Conservation (phyloP, 2,329 filamentous ascomycete genomes). For the Sporothrix schenckii region DNA sequence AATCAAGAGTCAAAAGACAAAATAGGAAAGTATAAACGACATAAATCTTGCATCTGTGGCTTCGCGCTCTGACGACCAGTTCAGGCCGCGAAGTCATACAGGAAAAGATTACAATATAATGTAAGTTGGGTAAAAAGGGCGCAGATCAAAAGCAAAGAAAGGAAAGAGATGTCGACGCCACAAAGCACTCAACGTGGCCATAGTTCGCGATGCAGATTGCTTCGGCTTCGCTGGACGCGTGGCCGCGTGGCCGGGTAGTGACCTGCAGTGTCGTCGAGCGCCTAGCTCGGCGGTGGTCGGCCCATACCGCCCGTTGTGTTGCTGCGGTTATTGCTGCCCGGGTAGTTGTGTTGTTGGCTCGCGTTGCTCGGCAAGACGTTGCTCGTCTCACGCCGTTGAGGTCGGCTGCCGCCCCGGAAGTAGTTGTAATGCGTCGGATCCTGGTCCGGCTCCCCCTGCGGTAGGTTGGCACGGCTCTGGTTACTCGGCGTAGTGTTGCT, state of each 20-base stretch:
- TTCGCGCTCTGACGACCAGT: slow-evolving; percentile 31
- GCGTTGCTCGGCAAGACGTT: neutral
- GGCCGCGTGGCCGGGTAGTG: slow-evolving; percentile 3
- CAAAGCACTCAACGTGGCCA: slow-evolving; percentile 1
- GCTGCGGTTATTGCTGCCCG: slow-evolving; percentile 32
- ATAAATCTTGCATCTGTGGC: slow-evolving; percentile 27
- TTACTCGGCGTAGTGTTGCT: slow-evolving; percentile 22
- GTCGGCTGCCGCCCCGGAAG: slow-evolving; percentile 50
- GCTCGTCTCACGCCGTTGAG: slow-evolving; percentile 31
- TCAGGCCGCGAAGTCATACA: slow-evolving; percentile 24
- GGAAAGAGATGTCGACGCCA: neutral
- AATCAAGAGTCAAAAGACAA: neutral
- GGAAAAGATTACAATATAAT: slow-evolving; percentile 12
- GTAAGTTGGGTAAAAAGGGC: neutral
- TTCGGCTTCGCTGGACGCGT: slow-evolving; percentile 9
- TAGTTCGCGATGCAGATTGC: slow-evolving; percentile 31
- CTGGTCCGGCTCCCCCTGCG: slow-evolving; percentile 54
- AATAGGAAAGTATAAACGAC: neutral
- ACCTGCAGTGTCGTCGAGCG: slow-evolving; percentile 17
- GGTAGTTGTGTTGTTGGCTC: slow-evolving; percentile 24
- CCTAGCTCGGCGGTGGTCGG: slow-evolving; percentile 33
- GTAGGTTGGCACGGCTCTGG: slow-evolving; percentile 46
- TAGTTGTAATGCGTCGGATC: slow-evolving; percentile 61
- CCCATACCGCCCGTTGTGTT: slow-evolving; percentile 23
- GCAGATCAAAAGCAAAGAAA: neutral